Evolutionary conservation across 768 basidiomycete species (phyloP), one percentile per base, ranked within the genome.

Genomic region (Cyclocybe aegerita): DNA sequence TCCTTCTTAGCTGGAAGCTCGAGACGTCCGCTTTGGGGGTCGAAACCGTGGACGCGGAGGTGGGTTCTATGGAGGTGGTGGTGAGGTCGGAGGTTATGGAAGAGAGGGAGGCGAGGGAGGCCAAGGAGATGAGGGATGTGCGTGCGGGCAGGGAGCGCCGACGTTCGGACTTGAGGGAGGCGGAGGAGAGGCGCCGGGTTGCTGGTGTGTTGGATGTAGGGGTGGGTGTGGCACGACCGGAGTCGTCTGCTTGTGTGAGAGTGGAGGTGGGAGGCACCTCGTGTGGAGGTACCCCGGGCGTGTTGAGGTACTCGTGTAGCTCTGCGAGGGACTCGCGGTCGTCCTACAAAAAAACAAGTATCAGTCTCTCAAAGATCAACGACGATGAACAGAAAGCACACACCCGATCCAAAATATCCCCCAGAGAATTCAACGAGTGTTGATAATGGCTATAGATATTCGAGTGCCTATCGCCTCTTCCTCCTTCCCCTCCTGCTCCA

Each of bases 391-490:
- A 34, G 16, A 41, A 39, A n/a, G n/a, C 47, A 31, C 85, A 48
- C 65, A 92, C 90, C 58, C 86, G 73, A 62, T 91, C 88, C 33
- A 93, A 73, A 52, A 93, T 90, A 60, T 90, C 88, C 50, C 79
- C 73, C 49, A 93, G 70, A n/a, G 90, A 91, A 54, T 86, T 85
- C 55, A 93, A 68, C 23, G 90, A 93, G 54, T 88, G 82, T 50
- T 89, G 84, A 60, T 90, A 91, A 54, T 91, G 87, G 56, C 79
- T 72, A 66, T 91, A 93, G 42, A 86, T 77, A 16, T 73, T 58
- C 1, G 83, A 83, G 48, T 67, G 53, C 46, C 65, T 52, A 58
- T 52, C 48, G 43, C 54, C 31, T 16, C n/a, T n/a, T n/a, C n/a
- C n/a, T n/a, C n/a, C n/a, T n/a, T n/a, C n/a, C n/a, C n/a, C n/a